Conservation (phyloP, 2,329 filamentous ascomycete genomes). For the Ascochyta pisi region DNA sequence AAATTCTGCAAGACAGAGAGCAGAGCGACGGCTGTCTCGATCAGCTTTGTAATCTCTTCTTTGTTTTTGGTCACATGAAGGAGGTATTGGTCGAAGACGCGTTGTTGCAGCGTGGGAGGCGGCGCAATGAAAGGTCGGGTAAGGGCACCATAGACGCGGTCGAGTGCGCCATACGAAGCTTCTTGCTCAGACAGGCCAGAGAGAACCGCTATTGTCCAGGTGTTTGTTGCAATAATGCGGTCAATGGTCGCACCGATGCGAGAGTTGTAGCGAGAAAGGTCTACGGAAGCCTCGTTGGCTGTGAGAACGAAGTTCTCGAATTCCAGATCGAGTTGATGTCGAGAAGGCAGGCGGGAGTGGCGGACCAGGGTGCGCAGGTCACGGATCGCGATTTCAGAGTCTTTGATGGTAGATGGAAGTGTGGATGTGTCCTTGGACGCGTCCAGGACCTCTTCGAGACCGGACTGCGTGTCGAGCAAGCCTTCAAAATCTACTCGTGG, state of each 20-base stretch:
- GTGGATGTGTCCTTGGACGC: constrained; percentile 69
- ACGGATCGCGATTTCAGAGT: constrained; percentile 74
- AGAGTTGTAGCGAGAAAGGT: constrained; percentile 77
- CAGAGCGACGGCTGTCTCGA: constrained; percentile 73
- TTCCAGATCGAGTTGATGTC: constrained; percentile 75
- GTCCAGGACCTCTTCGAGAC: constrained; percentile 77
- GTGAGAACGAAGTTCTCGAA: constrained; percentile 78
- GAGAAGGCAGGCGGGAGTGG: constrained; percentile 71
- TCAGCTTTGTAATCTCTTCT: constrained; percentile 71
- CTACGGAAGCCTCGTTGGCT: constrained; percentile 67
- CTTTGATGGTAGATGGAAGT: constrained; percentile 80
- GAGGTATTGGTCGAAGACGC: constrained; percentile 76
- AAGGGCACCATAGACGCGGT: constrained; percentile 54
- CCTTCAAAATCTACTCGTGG: constrained; percentile 69
- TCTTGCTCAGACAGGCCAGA: constrained; percentile 63
- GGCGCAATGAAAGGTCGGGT: constrained; percentile 64
- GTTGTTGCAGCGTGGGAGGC: constrained; percentile 47
- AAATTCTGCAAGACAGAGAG: constrained; percentile 70
- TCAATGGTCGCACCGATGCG: constrained; percentile 78
- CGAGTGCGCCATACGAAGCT: constrained; percentile 47
- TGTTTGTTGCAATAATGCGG: constrained; percentile 75
- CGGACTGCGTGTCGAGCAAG: constrained; percentile 75
- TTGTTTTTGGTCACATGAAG: constrained; percentile 74
- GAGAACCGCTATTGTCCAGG: constrained; percentile 75
- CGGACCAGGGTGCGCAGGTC: constrained; percentile 76